Conservation (phyloP, 768 basidiomycete genomes). For the Coprinopsis cinerea region DNA sequence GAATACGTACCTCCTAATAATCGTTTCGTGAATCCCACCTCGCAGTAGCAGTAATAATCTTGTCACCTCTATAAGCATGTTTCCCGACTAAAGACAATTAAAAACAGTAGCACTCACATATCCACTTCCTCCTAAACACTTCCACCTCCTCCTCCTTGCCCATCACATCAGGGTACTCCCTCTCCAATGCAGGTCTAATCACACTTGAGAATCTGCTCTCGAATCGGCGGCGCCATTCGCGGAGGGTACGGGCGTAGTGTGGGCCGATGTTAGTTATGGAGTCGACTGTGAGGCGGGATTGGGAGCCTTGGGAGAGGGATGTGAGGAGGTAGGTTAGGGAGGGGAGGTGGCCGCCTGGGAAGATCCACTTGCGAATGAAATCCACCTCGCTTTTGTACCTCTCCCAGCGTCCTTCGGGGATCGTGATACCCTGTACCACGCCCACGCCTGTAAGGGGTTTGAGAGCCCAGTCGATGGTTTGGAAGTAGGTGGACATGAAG, state of each 20-base stretch:
- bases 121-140: constrained; percentile 70
- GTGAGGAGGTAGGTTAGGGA: constrained; percentile 53
- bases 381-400: constrained; percentile 54
- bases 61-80: constrained; percentile 1
- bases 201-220: constrained; percentile 47
- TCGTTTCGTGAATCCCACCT: constrained; percentile 66
- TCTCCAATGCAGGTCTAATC: constrained; percentile 53
- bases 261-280: constrained; percentile 67
- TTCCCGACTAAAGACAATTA: constrained; percentile 5
- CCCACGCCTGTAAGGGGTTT: constrained; percentile 53
- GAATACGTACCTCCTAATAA: constrained; percentile 50
- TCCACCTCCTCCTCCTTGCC: constrained; percentile 19
- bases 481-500: constrained; percentile 61
- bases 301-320: constrained; percentile 38
- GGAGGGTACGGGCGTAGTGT: constrained; percentile 73
- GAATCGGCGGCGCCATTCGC: constrained; percentile 70
- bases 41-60: constrained; percentile 56
- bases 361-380: constrained; percentile 80
- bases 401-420: constrained; percentile 63
- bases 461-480: constrained; percentile 60
- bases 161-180: constrained; percentile 57
- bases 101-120: constrained; percentile 39
- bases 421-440: constrained; percentile 69
- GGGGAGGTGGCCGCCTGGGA: constrained; percentile 68
- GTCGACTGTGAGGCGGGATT: constrained; percentile 55